Percentiles rank a stretch among this genome's conserved stretches.
Evolutionary conservation across 306 rosid species (phyloP).

Genomic region (Quercus alba): DNA sequence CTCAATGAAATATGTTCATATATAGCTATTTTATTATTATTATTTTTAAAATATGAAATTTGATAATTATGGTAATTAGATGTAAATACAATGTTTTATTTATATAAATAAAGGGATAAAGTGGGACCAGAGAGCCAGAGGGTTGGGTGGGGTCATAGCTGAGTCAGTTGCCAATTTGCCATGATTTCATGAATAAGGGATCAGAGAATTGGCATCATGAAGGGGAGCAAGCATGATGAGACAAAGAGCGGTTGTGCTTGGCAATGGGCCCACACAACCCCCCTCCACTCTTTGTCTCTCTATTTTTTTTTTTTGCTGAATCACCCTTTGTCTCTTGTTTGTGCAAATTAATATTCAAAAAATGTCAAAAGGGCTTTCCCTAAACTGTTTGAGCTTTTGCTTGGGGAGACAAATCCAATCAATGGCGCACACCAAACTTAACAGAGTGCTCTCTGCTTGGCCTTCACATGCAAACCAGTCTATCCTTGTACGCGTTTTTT

Average conservation of each 20-base stretch:
- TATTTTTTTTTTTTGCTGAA: no score
- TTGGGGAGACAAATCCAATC: slow-evolving; percentile 19
- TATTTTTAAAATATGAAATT: no score
- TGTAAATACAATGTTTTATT: no score
- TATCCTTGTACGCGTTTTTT: background rate
- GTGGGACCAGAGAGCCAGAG: background rate
- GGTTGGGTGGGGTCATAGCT: slow-evolving; percentile 16
- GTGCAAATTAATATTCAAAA: background rate
- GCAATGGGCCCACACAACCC: slow-evolving; percentile 23
- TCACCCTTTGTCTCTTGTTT: background rate
- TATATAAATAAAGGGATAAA: background rate
- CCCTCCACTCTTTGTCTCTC: slow-evolving; percentile 6
- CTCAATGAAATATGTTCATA: no score
- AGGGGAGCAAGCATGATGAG: slow-evolving; percentile 34
- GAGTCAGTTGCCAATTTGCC: slow-evolving; percentile 26
- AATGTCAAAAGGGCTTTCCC: slow-evolving; percentile 13
- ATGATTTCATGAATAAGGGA: slow-evolving; percentile 37
- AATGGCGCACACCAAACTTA: slow-evolving; percentile 2
- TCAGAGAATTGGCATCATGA: slow-evolving; percentile 33
- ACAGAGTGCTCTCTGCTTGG: background rate
- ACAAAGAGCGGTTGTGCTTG: slow-evolving; percentile 15
- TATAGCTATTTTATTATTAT: no score
- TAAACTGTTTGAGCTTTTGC: background rate
- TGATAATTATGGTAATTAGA: no score
- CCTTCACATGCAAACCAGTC: background rate